Percentiles rank a stretch among this genome's conserved stretches.
Evolutionary conservation across 2,329 filamentous ascomycete species (phyloP).

Genomic region (Talaromyces sp.): DNA sequence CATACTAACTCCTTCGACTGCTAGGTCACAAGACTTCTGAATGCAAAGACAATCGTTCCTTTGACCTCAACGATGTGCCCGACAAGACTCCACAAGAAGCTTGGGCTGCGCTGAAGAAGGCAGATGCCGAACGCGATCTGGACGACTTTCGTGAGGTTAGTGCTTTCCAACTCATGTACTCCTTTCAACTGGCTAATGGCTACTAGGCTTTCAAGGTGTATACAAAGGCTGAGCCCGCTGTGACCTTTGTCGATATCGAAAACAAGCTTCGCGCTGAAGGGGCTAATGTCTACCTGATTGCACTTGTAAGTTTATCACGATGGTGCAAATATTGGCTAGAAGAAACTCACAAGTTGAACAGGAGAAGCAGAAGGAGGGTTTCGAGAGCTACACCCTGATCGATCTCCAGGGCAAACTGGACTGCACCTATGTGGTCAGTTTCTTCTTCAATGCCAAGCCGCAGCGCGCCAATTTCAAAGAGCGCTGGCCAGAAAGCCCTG

Average conservation of each 20-base stretch:
- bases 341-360: constrained; percentile 15
- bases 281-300: constrained; percentile 48
- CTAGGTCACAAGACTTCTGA: constrained; percentile 40
- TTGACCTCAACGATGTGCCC: constrained; percentile 39
- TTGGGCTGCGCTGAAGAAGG: constrained; percentile 45
- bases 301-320: constrained; percentile 30
- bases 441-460: constrained; percentile 43
- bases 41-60: constrained; percentile 40
- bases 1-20: not conserved
- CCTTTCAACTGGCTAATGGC: constrained; percentile 8
- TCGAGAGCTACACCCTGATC: constrained; percentile 44
- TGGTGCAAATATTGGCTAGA: not conserved
- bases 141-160: constrained; percentile 45
- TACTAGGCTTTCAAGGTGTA: constrained; percentile 44
- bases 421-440: constrained; percentile 46
- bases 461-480: constrained; percentile 41
- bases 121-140: constrained; percentile 45
- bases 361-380: constrained; percentile 38
- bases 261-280: constrained; percentile 43
- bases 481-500: constrained; percentile 44
- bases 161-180: not conserved
- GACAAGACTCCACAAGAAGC: constrained; percentile 45
- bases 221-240: constrained; percentile 41
- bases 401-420: constrained; percentile 48
- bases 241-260: constrained; percentile 46